Evolutionary conservation across 208 protist species (phyloP), one percentile per base, ranked within the genome.

Genomic region (Leishmania tarentolae): DNA sequence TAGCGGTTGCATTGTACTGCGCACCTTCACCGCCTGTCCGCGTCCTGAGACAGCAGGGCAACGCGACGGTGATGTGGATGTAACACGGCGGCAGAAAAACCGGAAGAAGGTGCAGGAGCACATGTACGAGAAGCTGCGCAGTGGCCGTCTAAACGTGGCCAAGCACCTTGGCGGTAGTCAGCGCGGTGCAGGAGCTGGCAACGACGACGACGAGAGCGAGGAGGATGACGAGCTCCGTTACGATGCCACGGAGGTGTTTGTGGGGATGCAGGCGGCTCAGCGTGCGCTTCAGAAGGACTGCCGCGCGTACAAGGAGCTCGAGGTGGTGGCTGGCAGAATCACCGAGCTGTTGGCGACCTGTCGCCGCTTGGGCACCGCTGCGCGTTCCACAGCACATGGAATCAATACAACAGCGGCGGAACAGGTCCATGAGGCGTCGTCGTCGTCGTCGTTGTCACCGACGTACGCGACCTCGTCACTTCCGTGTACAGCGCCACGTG

Each of bases 11-110:
- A 90, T 98, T 72, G 85, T 92, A 9, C 76, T 98, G 21, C 52
- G 89, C 24, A 86, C 87, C 42, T 98, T 98, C 86, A 97, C 96
- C 0, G 87, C 91, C 1, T 84, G 93, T 81, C 92, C 94, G 19
- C 83, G 75, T 28, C 83, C 85, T 8, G 90, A 91, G 57, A 95
- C 90, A 5, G 92, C 86, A 6, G 86, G 86, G 59, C 88, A 83
- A 47, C 85, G 74, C 7, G 87, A 86, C 40, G 81, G 56, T 37
- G 89, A 85, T 9, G 83, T 85, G 15, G 80, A 85, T 37, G 84
- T 86, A 6, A 80, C 52, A 31, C 90, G 88, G 8, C 82, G 87
- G 2, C 87, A 87, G 59, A 95, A 90, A 66, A 90, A 88, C 42
- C 79, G 84, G 52, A 91, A 91, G 70, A 89, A 87, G 69, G 78